phyloP scores from a whole-genome alignment of 768 basidiomycete species.

The Termitomyces sp. region DNA sequence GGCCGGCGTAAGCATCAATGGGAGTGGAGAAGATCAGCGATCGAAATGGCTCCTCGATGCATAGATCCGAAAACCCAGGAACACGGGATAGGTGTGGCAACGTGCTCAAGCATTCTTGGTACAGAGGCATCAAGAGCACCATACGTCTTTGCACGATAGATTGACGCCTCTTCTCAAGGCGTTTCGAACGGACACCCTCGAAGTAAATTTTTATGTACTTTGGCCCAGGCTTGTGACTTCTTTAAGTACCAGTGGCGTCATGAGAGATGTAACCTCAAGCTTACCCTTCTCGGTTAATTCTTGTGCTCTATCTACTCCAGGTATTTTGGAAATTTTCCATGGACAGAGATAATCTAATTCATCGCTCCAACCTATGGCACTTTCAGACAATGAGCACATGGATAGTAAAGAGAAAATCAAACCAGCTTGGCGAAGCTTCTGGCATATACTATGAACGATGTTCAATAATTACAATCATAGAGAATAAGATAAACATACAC shows the following conservation, averaged over 20 bases:
- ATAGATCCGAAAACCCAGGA: slow-evolving; percentile 13
- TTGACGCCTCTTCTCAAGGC: slow-evolving; percentile 3
- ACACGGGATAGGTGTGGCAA: neutral
- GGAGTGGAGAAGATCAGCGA: slow-evolving; percentile 15
- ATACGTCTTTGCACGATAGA: neutral
- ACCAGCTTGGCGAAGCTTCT: slow-evolving; percentile 11
- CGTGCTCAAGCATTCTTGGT: neutral
- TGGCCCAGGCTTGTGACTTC: slow-evolving; percentile 19
- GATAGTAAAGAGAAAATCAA: neutral
- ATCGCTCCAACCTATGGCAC: neutral
- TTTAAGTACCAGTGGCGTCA: neutral
- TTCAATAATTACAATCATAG: neutral
- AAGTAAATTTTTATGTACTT: slow-evolving; percentile 15
- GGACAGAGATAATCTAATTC: slow-evolving; percentile 5
- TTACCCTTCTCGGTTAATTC: slow-evolving; percentile 19
- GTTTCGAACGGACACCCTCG: slow-evolving; percentile 3
- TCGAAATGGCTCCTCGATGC: slow-evolving; percentile 15
- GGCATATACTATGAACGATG: slow-evolving; percentile 7
- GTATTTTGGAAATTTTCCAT: slow-evolving; percentile 8
- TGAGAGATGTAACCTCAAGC: neutral
- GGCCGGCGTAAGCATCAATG: neutral
- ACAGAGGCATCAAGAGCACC: neutral
- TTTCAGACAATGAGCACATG: neutral
- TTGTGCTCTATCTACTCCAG: slow-evolving; percentile 13
- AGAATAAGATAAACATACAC: slow-evolving; percentile 6